A percentile compares a stretch with the other conserved stretches of the same genome.
phyloP scores from a whole-genome alignment of 768 basidiomycete genomes.

The Nidularia pulvinata region DNA sequence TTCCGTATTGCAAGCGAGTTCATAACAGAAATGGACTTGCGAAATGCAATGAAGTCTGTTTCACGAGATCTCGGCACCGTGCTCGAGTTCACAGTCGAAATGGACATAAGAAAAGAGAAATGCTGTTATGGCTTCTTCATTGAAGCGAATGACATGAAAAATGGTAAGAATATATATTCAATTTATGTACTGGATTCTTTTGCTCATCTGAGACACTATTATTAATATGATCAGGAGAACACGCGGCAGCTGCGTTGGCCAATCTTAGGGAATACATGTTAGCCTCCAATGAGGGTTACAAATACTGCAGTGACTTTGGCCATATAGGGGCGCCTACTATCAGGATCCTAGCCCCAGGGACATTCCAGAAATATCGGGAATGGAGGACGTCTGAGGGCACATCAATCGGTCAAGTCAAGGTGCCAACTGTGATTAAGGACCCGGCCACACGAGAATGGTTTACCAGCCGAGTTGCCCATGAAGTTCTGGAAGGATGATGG shows the following conservation, averaged over 20 bases:
- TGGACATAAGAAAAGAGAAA: too few species aligned
- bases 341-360: constrained; percentile 7
- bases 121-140: too few species aligned
- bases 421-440: constrained; percentile 5
- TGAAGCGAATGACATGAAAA: too few species aligned
- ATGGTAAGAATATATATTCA: too few species aligned
- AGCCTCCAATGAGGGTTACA: constrained; percentile 6
- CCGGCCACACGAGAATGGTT: constrained; percentile 7
- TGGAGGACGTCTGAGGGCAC: constrained; percentile 4
- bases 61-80: too few species aligned
- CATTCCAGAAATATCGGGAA: constrained; percentile 9
- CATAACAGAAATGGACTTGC: too few species aligned
- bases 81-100: too few species aligned
- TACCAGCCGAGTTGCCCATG: neutral
- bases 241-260: neutral
- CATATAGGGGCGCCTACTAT: constrained; percentile 4
- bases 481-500: too few species aligned
- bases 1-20: constrained; percentile 5
- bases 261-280: constrained; percentile 5
- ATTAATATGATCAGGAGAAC: neutral
- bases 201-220: constrained; percentile 6
- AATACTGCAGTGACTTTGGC: neutral
- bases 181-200: too few species aligned
- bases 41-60: too few species aligned
- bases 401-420: constrained; percentile 8